A percentile compares a stretch with the other conserved stretches of the same genome.
phyloP scores from a whole-genome alignment of 1,284 basidiomycete genomes.

The Cryptococcus sp. region DNA sequence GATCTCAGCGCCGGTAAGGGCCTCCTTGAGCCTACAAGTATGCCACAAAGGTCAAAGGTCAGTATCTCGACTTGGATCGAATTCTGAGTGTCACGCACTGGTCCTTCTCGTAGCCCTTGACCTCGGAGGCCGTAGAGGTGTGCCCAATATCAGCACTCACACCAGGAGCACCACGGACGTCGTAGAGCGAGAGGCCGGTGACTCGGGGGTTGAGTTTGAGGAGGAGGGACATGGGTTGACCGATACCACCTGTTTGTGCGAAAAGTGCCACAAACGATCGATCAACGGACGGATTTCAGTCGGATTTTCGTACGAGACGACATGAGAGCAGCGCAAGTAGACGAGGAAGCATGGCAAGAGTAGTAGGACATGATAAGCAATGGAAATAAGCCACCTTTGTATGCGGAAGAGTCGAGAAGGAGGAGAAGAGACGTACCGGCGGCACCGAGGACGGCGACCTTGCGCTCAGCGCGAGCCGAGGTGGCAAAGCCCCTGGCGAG shows the following conservation, averaged over 20 bases:
- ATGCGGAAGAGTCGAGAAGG: background rate
- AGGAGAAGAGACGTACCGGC: constrained; percentile 25
- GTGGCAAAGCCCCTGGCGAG: constrained; percentile 50
- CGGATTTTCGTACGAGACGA: too few species aligned
- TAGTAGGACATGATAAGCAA: background rate
- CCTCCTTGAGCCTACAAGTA: constrained; percentile 70
- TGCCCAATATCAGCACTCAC: constrained; percentile 93
- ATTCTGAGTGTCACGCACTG: constrained; percentile 53
- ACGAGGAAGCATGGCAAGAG: background rate
- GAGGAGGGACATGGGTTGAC: constrained; percentile 87
- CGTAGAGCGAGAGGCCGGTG: constrained; percentile 83
- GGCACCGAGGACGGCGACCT: constrained; percentile 54
- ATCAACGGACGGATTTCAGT: background rate
- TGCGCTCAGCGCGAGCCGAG: constrained; percentile 47
- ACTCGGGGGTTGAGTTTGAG: constrained; percentile 83
- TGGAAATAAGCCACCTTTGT: too few species aligned
- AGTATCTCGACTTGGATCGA: background rate
- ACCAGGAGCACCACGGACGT: constrained; percentile 96
- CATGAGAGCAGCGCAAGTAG: too few species aligned
- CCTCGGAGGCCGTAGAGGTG: constrained; percentile 61
- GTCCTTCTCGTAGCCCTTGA: constrained; percentile 65
- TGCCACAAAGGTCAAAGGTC: background rate
- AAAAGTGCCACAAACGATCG: background rate
- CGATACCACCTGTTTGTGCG: constrained; percentile 60
- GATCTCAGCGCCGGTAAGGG: constrained; percentile 80